Evolutionary conservation across 169 alveolate genomes (phyloP).

Genomic region (Toxoplasma gondii): DNA sequence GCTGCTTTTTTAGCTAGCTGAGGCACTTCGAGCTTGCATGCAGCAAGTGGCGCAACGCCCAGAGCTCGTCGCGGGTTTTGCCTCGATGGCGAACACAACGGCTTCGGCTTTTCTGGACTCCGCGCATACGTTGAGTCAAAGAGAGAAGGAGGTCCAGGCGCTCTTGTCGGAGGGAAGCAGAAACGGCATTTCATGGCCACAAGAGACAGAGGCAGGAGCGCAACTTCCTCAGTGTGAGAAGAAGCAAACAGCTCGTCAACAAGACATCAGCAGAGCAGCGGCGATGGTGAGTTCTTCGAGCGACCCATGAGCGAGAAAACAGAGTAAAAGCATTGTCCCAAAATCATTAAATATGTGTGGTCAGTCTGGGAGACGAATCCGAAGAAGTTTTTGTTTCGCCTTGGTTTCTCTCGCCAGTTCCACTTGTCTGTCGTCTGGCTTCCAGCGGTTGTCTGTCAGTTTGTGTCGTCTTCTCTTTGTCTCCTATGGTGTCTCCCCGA

Average conservation of each 20-base stretch:
- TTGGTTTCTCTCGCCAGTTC: no score
- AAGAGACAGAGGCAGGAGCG: no score
- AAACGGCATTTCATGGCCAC: background rate
- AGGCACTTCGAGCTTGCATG: conserved; percentile 16
- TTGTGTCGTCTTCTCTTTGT: no score
- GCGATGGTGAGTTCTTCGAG: background rate
- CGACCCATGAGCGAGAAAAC: no score
- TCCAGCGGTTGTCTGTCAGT: no score
- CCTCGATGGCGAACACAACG: conserved; percentile 4
- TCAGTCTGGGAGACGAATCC: no score
- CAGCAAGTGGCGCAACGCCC: conserved; percentile 39
- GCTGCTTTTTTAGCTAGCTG: conserved; percentile 20
- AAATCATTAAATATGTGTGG: no score
- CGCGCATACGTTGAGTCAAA: background rate
- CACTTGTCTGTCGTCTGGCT: no score
- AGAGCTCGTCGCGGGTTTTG: conserved; percentile 15
- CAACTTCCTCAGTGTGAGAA: background rate
- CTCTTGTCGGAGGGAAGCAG: background rate
- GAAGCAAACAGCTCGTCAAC: background rate
- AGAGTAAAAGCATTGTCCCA: no score
- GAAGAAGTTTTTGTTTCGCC: no score
- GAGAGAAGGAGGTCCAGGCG: background rate
- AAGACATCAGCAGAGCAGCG: background rate
- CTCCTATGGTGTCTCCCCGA: no score
- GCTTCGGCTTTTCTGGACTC: conserved; percentile 18